These are phyloP conservation scores for Penicillium dipodomyicola DNA, from an alignment of 495 filamentous ascomycete species.

Conservation along the genomic window DNA sequence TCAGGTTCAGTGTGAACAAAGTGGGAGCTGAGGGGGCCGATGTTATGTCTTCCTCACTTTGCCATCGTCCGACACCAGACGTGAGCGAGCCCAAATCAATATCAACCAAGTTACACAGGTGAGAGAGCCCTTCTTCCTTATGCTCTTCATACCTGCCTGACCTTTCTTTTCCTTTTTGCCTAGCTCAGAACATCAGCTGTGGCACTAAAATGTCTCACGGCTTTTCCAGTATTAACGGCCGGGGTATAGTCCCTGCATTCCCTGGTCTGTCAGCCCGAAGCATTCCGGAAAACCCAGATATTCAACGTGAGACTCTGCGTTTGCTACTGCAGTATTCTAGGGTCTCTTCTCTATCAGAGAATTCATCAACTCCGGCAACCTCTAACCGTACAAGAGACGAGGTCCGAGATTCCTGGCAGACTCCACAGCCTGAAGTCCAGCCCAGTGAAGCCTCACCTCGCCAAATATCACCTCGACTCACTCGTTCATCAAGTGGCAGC, in stretches of 20 bases:
- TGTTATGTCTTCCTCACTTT: conserved; percentile 12
- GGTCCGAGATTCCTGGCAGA: background rate
- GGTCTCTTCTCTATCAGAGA: background rate
- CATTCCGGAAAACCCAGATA: conserved; percentile 7
- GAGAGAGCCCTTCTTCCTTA: background rate
- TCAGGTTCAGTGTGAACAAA: background rate
- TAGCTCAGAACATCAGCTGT: background rate
- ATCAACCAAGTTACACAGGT: background rate
- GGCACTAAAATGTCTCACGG: background rate
- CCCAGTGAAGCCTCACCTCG: background rate
- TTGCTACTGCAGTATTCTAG: conserved; percentile 5
- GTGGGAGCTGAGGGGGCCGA: background rate
- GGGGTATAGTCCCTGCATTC: conserved; percentile 5
- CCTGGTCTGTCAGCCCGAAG: conserved; percentile 6
- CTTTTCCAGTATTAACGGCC: background rate
- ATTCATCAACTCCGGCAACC: background rate
- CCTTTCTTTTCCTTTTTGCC: background rate
- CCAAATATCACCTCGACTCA: background rate
- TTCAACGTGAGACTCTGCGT: conserved; percentile 3
- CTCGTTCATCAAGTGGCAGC: background rate
- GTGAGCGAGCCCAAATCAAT: background rate
- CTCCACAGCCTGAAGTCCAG: background rate
- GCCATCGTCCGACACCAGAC: conserved; percentile 1
- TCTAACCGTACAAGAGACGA: background rate
- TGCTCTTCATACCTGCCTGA: background rate